Conservation (phyloP, 129 eudicot genomes). For the carrot (Daucus carota) region DNA sequence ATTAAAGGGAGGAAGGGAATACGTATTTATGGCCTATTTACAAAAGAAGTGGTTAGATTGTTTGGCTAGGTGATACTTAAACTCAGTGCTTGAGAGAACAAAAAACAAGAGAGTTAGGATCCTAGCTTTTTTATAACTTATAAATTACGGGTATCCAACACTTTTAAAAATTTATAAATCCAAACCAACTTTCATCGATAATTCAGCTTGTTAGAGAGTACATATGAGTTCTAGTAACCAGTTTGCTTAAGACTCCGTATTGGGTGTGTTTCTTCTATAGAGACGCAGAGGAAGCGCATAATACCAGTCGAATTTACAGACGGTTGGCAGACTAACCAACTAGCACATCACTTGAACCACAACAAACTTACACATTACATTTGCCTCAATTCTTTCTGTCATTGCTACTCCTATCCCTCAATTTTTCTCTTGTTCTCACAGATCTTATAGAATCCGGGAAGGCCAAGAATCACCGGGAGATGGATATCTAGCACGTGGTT, state of each 20-base stretch:
- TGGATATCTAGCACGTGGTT: slow-evolving; percentile 85
- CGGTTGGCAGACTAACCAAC: not conserved
- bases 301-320: not conserved
- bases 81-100: no score
- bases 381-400: not conserved
- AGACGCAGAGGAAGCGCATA: not conserved
- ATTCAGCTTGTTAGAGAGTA: no score
- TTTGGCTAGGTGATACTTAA: no score
- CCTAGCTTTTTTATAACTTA: no score
- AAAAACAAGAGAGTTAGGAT: no score
- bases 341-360: not conserved
- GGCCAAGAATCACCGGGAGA: slow-evolving; percentile 74
- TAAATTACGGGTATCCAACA: no score
- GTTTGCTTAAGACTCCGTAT: not conserved
- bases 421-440: slow-evolving; percentile 12
- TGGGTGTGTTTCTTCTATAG: not conserved
- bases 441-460: slow-evolving; percentile 46
- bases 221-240: no score
- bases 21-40: no score
- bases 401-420: not conserved
- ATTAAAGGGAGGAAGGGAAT: no score
- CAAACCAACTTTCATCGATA: no score
- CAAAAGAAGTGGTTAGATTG: no score
- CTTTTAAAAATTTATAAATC: no score
- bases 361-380: slow-evolving; percentile 5